Evolutionary conservation across 1,284 basidiomycete genomes (phyloP), one percentile per base, ranked within the genome.

Genomic region (Athelia psychrophila): DNA sequence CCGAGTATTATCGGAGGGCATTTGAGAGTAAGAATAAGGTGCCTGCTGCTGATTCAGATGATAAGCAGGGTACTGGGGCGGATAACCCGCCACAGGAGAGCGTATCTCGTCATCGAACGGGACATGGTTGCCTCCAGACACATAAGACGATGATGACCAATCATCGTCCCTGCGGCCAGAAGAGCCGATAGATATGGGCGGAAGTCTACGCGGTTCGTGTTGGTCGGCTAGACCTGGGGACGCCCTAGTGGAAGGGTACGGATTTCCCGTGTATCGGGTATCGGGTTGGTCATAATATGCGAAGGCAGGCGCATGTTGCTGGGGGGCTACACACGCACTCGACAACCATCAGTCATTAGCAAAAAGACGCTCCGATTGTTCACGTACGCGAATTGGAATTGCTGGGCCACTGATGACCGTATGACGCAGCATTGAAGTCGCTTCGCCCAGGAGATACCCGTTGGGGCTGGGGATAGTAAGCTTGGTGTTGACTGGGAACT

Each of bases 391-490:
- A 61, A 60, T 71, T 66, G 61, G 65, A 60, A 60, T 71, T 66
- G 61, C 74, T 74, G 48, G 71, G 51, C 40, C 73, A 69, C 77
- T 81, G 84, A 58, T 79, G 78, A 56, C 72, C 71, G 65, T 81
- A 83, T 48, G 75, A 59, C 40, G 75, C 69, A 58, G 74, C 55
- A 57, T 74, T 77, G 61, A 81, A 76, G 56, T 85, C 82, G 61
- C 72, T 75, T 58, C 80, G 79, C 59, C 71, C 71, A 51, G 80
- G 80, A 51, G 81, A 78, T 53, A 83, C 76, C 62, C 84, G 80
- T 60, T 81, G 79, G 27, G 27, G 27, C 72, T 84, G 83, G 40
- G 78, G 70, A 69, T 80, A 84, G 59, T 79, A 71, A 65, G 73
- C 78, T 71, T 78, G 66, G 72, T 80, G 81, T 64, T 74, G 66